Evolutionary conservation across 768 basidiomycete genomes (phyloP).

Genomic region (Russula foetens): DNA sequence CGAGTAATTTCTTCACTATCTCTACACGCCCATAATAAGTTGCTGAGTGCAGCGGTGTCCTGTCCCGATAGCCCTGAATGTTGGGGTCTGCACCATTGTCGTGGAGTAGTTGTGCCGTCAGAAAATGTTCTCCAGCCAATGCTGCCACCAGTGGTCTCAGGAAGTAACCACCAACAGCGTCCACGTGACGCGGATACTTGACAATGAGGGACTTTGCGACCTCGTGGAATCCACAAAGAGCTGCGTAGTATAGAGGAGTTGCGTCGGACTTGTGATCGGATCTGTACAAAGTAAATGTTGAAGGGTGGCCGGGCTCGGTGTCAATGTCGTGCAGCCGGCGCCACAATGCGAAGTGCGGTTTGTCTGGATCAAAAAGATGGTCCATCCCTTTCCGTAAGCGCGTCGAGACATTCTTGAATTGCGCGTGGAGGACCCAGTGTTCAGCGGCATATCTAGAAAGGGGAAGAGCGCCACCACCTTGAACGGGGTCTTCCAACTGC

Average conservation of each 20-base stretch:
- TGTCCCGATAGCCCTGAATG: neutral
- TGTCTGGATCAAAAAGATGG: neutral
- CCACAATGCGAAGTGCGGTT: neutral
- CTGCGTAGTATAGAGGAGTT: neutral
- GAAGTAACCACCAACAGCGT: neutral
- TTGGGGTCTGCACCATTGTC: neutral
- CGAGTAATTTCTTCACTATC: no score
- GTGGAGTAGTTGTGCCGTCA: neutral
- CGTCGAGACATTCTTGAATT: neutral
- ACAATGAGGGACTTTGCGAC: neutral
- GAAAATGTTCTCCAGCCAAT: neutral
- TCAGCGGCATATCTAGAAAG: neutral
- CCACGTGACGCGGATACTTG: neutral
- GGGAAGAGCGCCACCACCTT: neutral
- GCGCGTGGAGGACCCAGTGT: neutral
- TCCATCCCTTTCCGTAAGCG: neutral
- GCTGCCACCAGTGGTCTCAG: neutral
- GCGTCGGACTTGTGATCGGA: no score
- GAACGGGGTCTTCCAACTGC: neutral
- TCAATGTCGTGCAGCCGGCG: neutral
- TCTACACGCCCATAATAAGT: neutral
- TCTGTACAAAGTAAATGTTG: neutral
- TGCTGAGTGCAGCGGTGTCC: neutral
- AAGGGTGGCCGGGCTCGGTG: neutral
- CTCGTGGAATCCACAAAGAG: neutral